A percentile compares a stretch with the other conserved stretches of the same genome.
phyloP scores from a whole-genome alignment of 805 yeast genomes.

The Pichia sporocuriosa region DNA sequence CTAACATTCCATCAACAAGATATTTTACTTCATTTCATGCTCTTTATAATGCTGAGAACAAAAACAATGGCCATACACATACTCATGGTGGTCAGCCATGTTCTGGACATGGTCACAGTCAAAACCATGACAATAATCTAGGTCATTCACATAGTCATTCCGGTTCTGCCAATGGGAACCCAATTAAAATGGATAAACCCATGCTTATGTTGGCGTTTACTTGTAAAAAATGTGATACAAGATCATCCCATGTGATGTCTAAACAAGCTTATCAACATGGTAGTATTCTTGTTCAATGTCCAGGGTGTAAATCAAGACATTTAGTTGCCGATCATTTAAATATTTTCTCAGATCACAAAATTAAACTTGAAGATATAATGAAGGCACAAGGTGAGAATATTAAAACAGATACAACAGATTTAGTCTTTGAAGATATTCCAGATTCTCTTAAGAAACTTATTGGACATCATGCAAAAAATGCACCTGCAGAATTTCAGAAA shows the following conservation, averaged over 20 bases:
- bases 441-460: constrained; percentile 42
- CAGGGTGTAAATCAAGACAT: constrained; percentile 83
- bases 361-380: constrained; percentile 76
- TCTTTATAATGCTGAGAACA: background rate
- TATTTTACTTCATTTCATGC: background rate
- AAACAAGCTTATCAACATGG: constrained; percentile 88
- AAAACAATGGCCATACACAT: constrained; percentile 5
- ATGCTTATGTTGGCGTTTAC: constrained; percentile 85
- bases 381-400: constrained; percentile 71
- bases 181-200: constrained; percentile 61
- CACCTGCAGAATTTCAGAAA: constrained; percentile 41
- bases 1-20: background rate
- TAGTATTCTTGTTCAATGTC: constrained; percentile 84
- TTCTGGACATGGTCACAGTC: constrained; percentile 12
- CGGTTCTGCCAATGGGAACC: constrained; percentile 1
- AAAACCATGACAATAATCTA: no score
- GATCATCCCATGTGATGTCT: constrained; percentile 86
- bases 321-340: constrained; percentile 83
- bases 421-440: constrained; percentile 64
- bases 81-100: constrained; percentile 13
- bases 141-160: constrained; percentile 1
- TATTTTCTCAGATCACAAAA: constrained; percentile 71
- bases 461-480: constrained; percentile 65
- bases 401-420: constrained; percentile 55
- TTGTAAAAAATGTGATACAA: constrained; percentile 75